Conservation (phyloP, 2,329 filamentous ascomycete genomes). For the Trichoderma simmonsii region DNA sequence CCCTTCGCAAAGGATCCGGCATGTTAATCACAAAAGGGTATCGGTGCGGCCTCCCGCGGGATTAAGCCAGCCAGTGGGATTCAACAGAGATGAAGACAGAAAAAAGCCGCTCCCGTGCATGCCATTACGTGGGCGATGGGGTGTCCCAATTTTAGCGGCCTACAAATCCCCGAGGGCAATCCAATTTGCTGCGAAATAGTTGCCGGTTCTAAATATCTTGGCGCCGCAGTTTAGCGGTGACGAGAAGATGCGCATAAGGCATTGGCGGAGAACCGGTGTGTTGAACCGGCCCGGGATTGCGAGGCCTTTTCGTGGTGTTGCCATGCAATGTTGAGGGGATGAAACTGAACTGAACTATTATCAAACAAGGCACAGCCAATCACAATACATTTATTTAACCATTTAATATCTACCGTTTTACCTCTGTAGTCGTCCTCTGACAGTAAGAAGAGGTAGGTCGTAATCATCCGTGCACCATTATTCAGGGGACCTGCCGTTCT, state of each 20-base stretch:
- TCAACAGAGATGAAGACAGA: background rate
- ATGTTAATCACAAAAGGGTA: background rate
- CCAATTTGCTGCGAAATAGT: constrained; percentile 7
- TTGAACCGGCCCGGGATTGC: background rate
- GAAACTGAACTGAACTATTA: background rate
- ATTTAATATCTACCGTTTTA: background rate
- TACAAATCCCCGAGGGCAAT: constrained; percentile 1
- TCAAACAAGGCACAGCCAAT: background rate
- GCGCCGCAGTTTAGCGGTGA: constrained; percentile 13
- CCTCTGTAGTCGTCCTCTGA: no score
- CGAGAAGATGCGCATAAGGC: background rate
- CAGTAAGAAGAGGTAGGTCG: no score
- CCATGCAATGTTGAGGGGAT: background rate
- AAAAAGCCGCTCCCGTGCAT: background rate
- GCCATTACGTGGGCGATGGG: constrained; percentile 9
- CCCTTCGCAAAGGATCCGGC: background rate
- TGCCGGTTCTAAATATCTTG: constrained; percentile 4
- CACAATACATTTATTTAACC: background rate
- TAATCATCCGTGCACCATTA: background rate
- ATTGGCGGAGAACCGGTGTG: background rate
- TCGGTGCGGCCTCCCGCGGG: background rate
- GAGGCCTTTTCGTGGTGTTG: background rate
- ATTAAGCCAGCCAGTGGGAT: background rate
- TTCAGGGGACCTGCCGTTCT: background rate
- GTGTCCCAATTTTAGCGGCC: background rate